These are phyloP conservation scores for Drechslerella coelobrocha DNA, from an alignment of 2,329 filamentous ascomycete genomes.

Conservation along the genomic window DNA sequence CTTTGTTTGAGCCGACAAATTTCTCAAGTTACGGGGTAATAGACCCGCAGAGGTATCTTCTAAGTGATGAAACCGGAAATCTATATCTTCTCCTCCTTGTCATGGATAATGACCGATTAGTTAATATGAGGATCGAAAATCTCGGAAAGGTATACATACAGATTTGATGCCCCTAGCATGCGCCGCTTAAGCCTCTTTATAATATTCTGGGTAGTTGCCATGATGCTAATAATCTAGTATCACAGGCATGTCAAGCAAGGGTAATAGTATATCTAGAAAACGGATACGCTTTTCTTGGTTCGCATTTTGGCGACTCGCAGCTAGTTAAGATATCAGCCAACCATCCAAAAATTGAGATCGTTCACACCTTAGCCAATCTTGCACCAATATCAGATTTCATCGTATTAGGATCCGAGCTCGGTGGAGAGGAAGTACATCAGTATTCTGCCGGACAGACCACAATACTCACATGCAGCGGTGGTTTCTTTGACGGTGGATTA, in stretches of 20 bases:
- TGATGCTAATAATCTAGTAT: not conserved
- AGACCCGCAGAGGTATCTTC: constrained; percentile 80
- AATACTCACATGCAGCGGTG: constrained; percentile 90
- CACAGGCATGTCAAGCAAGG: constrained; percentile 36
- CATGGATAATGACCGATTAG: constrained; percentile 70
- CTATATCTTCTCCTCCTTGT: constrained; percentile 84
- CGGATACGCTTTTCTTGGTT: constrained; percentile 81
- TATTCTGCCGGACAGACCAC: constrained; percentile 95
- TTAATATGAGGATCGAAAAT: constrained; percentile 72
- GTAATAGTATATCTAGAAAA: constrained; percentile 75
- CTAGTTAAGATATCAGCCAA: constrained; percentile 71
- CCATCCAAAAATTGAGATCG: constrained; percentile 65
- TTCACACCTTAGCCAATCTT: constrained; percentile 83
- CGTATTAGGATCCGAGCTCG: constrained; percentile 93
- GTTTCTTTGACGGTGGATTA: constrained; percentile 84
- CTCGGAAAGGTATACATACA: constrained; percentile 67
- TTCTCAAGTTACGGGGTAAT: constrained; percentile 92
- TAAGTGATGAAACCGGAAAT: constrained; percentile 88
- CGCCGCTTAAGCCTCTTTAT: too few species aligned
- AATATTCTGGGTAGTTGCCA: too few species aligned
- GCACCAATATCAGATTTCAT: constrained; percentile 92
- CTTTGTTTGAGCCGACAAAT: constrained; percentile 75
- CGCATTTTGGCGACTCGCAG: constrained; percentile 91
- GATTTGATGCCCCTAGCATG: too few species aligned
- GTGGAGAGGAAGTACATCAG: constrained; percentile 74